Base-by-base conservation (phyloP, 139 green algal species). In the Coccomyxa sp. region DNA sequence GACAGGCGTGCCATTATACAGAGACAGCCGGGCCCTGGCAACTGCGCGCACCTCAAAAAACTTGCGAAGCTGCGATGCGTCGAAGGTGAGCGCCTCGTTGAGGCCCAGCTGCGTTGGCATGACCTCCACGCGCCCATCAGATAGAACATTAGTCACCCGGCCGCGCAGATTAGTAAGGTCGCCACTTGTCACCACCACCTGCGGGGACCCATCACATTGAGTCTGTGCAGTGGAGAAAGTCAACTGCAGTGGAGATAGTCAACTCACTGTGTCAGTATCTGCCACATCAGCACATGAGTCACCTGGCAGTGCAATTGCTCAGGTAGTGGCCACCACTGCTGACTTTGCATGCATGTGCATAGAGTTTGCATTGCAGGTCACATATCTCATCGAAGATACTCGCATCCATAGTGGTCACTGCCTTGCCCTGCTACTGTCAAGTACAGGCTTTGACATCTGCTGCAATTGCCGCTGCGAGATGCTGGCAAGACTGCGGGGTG, bases 121-220 rank as follows among this genome's bases (percentile, higher is more conserved):
- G 25, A 97, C 90, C 77, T 92, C 87, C 13, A 97, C 86, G 79
- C 92, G 87, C 21, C 92, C 92, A 28, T 92, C 91, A 17, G 95
- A 91, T 13, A 86, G 81, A 12, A 96, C 81, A 45, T 87, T 84
- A 27, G 83, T 79, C 76, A 98, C 91, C 15, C 57, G 79, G 13
- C 93, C 96, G 75, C 86, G 87, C 67, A 99, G 86, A 71, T 92
- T 91, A 78, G 93, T 89, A 21, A 99, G 90, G 80, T 99, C 96
- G 71, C 96, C 96, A 76, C 90, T 87, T 15, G 90, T 75, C 30
- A 97, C 91, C 60, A 90, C 67, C 18, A 96, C 92, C 57, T 79
- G 74, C 74, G 13, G 74, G 16, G 25, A 18, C 80, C 38, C 38
- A 51, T 51, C 38, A 51, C 38, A 51, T 51, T 51, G n/a, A n/a